phyloP scores from a whole-genome alignment of 257 asterid genomes.

The Petunia secreta region DNA sequence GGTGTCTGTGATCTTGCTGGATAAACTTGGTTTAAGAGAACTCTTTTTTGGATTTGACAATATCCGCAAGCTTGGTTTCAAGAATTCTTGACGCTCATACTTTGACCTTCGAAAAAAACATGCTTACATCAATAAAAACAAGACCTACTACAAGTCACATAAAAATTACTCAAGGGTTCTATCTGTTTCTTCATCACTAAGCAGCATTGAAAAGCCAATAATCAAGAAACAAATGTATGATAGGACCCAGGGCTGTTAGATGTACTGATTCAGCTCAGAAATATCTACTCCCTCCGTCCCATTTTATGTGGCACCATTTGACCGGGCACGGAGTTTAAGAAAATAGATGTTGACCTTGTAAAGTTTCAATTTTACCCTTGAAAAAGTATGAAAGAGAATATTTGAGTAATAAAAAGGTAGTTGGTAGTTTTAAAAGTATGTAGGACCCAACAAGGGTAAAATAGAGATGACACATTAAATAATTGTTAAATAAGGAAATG shows the following conservation, averaged over 20 bases:
- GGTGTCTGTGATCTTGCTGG: constrained; percentile 65
- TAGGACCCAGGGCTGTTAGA: neutral
- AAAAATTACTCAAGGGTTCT: neutral
- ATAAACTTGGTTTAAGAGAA: constrained; percentile 74
- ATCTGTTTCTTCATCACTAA: neutral
- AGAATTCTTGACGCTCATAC: constrained; percentile 86
- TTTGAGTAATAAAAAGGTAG: no score
- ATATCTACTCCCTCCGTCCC: neutral
- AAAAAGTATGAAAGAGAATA: no score
- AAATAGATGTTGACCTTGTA: no score
- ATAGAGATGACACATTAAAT: no score
- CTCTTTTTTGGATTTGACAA: constrained; percentile 51
- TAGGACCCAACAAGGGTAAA: no score
- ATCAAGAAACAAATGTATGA: neutral
- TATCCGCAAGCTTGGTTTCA: constrained; percentile 97
- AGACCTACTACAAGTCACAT: neutral
- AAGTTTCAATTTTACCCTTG: no score
- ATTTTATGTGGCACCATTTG: no score
- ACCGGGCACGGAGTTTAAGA: no score
- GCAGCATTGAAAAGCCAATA: neutral
- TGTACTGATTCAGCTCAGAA: neutral
- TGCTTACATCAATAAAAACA: constrained; percentile 26
- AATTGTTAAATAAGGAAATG: no score
- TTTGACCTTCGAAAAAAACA: constrained; percentile 59
- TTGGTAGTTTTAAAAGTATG: no score